phyloP scores from a whole-genome alignment of 1,139 yeast species.

The Nakaseomyces bracarensis region DNA sequence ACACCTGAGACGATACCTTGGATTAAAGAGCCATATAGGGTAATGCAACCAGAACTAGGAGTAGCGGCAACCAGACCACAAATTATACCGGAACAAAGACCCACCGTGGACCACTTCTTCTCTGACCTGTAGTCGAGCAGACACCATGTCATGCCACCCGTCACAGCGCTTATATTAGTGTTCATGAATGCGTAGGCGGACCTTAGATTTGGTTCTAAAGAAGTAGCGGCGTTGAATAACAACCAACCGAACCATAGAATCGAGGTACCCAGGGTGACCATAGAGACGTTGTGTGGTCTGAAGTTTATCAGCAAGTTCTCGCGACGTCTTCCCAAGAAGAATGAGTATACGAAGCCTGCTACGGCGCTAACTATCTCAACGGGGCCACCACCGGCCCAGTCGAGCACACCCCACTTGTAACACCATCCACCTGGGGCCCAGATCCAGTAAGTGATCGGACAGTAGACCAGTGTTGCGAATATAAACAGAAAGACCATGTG shows the following conservation, averaged over 20 bases:
- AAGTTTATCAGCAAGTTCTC: conserved; percentile 80
- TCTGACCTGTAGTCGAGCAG: conserved; percentile 80
- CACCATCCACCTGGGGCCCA: conserved; percentile 97
- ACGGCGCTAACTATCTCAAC: conserved; percentile 90
- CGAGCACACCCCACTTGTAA: conserved; percentile 79
- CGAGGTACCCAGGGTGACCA: conserved; percentile 71
- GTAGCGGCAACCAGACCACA: conserved; percentile 96
- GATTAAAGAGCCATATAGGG: conserved; percentile 84
- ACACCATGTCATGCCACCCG: conserved; percentile 92
- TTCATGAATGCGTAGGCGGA: conserved; percentile 72
- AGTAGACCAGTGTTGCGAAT: conserved; percentile 88
- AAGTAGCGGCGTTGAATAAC: conserved; percentile 80
- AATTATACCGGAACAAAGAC: conserved; percentile 88
- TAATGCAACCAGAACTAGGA: conserved; percentile 85
- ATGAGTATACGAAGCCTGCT: conserved; percentile 78
- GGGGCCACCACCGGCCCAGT: conserved; percentile 97
- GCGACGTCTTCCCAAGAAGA: conserved; percentile 74
- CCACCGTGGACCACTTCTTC: conserved; percentile 89
- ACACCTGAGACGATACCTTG: conserved; percentile 76
- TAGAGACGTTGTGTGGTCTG: conserved; percentile 89
- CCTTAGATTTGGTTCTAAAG: conserved; percentile 47
- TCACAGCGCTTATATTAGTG: conserved; percentile 80
- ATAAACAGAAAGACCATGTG: conserved; percentile 72
- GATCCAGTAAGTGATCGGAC: conserved; percentile 90
- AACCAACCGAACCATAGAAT: conserved; percentile 78